A percentile compares a stretch with the other conserved stretches of the same genome.
Conservation (phyloP, 495 filamentous ascomycete genomes). For the Talaromyces trachyspermus region DNA sequence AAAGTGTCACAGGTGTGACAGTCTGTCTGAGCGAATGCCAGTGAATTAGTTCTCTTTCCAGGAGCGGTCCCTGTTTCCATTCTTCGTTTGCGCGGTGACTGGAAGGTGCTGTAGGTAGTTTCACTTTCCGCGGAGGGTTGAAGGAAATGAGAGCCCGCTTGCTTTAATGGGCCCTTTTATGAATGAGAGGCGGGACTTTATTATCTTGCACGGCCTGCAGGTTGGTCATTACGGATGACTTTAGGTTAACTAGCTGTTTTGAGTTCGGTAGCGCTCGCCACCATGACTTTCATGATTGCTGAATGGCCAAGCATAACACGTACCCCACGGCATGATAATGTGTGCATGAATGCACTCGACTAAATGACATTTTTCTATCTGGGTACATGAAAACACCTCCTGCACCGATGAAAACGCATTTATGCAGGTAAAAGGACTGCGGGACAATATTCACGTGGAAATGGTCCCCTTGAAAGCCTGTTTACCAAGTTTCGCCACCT, state of each 20-base stretch:
- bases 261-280: not conserved
- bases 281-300: not conserved
- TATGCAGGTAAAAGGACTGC: no score
- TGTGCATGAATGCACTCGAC: no score
- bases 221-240: not conserved
- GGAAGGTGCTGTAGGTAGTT: not conserved
- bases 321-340: not conserved
- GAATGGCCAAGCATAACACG: not conserved
- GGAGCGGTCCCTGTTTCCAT: not conserved
- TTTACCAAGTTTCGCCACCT: no score
- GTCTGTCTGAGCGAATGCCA: constrained; percentile 14
- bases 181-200: not conserved
- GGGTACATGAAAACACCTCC: no score
- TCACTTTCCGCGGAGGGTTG: not conserved
- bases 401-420: no score
- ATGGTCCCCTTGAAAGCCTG: no score
- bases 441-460: no score
- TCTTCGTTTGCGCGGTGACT: not conserved
- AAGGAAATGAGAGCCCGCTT: not conserved
- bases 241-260: no score
- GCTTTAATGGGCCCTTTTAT: not conserved
- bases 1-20: constrained; percentile 15
- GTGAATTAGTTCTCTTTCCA: constrained; percentile 16
- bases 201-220: not conserved
- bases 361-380: no score